phyloP scores from a whole-genome alignment of 208 protist species.

The Trypanosoma theileri region DNA sequence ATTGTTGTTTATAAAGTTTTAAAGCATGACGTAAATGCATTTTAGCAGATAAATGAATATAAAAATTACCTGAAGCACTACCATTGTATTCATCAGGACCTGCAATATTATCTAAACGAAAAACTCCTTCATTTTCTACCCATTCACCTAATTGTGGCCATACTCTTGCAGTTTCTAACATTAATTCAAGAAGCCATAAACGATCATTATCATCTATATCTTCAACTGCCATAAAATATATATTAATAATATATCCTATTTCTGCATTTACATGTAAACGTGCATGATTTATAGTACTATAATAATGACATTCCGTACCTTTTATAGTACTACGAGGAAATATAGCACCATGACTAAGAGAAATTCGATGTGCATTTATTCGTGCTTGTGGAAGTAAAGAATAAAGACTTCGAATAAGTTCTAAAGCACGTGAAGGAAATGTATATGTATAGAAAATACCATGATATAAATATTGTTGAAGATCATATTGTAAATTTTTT shows the following conservation, averaged over 20 bases:
- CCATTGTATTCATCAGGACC: constrained; percentile 86
- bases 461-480: constrained; percentile 83
- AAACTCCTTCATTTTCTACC: constrained; percentile 67
- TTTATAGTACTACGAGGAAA: constrained; percentile 80
- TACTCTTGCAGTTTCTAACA: constrained; percentile 85
- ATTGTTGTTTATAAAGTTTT: constrained; percentile 50
- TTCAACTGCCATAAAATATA: constrained; percentile 66
- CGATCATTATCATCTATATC: constrained; percentile 54
- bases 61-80: constrained; percentile 82
- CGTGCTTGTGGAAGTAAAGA: constrained; percentile 72
- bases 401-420: constrained; percentile 70
- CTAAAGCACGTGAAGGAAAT: constrained; percentile 52
- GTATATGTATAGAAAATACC: constrained; percentile 87
- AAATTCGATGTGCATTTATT: constrained; percentile 59
- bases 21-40: constrained; percentile 66
- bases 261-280: constrained; percentile 85
- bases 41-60: constrained; percentile 87
- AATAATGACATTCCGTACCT: constrained; percentile 49
- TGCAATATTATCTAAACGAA: constrained; percentile 84
- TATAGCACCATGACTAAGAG: constrained; percentile 70
- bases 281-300: constrained; percentile 57
- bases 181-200: constrained; percentile 74
- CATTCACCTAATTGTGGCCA: constrained; percentile 87
- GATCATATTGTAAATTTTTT: constrained; percentile 67
- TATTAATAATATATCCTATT: constrained; percentile 71